These are phyloP conservation scores for Pseudoscleropodium purum DNA, from an alignment of 225 moss, liverwort and hornwort species.

Conservation along the genomic window DNA sequence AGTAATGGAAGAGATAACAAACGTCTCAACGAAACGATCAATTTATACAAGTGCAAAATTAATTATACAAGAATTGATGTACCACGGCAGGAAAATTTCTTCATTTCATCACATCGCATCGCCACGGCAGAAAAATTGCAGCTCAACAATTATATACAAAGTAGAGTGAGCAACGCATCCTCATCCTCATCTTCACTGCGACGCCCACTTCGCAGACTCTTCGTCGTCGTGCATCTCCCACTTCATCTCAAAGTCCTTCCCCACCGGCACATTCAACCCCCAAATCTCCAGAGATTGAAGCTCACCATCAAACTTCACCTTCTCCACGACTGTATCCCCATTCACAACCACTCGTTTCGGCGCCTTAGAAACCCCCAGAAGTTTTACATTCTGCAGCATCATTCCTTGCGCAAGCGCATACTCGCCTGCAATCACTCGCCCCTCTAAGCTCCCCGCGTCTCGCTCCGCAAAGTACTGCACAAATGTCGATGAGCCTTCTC, in stretches of 20 bases:
- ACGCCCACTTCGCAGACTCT: slow-evolving; percentile 4
- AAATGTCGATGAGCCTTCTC: slow-evolving; percentile 32
- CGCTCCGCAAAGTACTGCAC: slow-evolving; percentile 27
- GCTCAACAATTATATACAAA: slow-evolving; percentile 9
- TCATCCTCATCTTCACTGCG: neutral
- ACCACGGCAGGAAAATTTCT: neutral
- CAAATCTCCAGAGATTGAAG: slow-evolving; percentile 10
- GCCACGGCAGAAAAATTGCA: neutral
- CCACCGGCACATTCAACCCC: slow-evolving; percentile 16
- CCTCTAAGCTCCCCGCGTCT: slow-evolving; percentile 6
- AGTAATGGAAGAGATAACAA: neutral
- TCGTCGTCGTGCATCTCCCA: slow-evolving; percentile 19
- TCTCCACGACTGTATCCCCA: neutral
- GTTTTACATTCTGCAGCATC: slow-evolving; percentile 11
- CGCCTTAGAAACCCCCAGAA: slow-evolving; percentile 22
- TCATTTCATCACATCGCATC: neutral
- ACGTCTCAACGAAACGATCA: neutral
- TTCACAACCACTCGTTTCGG: slow-evolving; percentile 24
- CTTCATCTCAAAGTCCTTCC: slow-evolving; percentile 37
- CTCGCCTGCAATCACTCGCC: slow-evolving; percentile 23
- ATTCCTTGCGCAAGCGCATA: slow-evolving; percentile 31
- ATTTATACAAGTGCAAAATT: neutral
- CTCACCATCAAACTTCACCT: slow-evolving; percentile 3
- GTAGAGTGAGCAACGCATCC: neutral
- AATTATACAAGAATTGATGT: neutral